phyloP scores from a whole-genome alignment of 768 basidiomycete species.

The Multifurca ochricompacta region DNA sequence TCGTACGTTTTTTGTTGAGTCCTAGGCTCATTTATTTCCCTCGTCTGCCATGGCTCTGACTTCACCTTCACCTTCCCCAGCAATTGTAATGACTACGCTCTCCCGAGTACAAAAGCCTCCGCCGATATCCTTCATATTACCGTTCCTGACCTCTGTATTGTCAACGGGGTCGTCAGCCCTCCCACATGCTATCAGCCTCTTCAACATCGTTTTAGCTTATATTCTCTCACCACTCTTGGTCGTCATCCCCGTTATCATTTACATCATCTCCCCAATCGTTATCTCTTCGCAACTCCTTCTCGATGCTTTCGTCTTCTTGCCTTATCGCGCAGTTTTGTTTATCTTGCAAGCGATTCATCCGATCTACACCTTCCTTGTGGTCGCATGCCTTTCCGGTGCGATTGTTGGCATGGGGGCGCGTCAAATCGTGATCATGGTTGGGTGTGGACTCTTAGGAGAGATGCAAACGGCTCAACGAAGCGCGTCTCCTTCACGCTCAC shows the following conservation, averaged over 20 bases:
- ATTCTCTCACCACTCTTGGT: conserved; percentile 4
- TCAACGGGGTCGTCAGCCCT: not conserved
- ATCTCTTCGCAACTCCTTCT: conserved; percentile 11
- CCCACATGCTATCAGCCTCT: not conserved
- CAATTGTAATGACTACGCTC: not conserved
- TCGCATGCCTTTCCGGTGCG: conserved; percentile 13
- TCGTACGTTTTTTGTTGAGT: not conserved
- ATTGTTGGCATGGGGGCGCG: conserved; percentile 16
- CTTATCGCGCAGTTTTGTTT: conserved; percentile 6
- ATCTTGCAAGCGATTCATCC: conserved; percentile 15
- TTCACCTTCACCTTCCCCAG: not conserved
- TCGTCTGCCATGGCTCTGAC: conserved; percentile 6
- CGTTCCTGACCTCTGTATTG: not conserved
- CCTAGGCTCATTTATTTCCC: not conserved
- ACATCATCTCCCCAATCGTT: conserved; percentile 14
- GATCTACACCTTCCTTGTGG: conserved; percentile 18
- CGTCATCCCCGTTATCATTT: not conserved
- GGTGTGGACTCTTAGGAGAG: conserved; percentile 8
- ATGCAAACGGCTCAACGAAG: not conserved
- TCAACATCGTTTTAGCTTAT: not conserved
- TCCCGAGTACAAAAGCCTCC: conserved; percentile 1
- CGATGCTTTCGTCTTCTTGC: conserved; percentile 6
- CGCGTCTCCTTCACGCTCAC: conserved; percentile 5
- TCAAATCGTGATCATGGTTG: conserved; percentile 7
- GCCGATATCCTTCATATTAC: conserved; percentile 5